These are phyloP conservation scores for Alternaria sp. DNA, from an alignment of 2,329 filamentous ascomycete species.

Conservation along the genomic window DNA sequence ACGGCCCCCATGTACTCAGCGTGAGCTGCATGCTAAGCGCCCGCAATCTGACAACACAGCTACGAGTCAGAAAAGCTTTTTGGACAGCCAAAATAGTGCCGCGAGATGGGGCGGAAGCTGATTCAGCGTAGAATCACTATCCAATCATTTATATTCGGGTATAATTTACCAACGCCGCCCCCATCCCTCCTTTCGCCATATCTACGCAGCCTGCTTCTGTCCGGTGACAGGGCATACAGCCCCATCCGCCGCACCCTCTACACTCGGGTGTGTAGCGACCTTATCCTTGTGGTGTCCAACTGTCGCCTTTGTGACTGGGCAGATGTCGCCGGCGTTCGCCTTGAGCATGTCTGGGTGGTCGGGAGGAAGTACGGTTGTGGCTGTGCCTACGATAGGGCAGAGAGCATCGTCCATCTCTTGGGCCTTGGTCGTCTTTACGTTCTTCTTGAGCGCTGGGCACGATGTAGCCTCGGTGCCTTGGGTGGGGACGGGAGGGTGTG, in stretches of 20 bases:
- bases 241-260: conserved; percentile 46
- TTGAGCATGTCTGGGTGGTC: conserved; percentile 51
- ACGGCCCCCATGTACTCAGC: neutral
- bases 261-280: conserved; percentile 50
- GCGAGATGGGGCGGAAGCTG: neutral
- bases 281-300: conserved; percentile 53
- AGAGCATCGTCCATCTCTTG: conserved; percentile 52
- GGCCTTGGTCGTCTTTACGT: conserved; percentile 43
- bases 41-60: neutral
- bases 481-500: conserved; percentile 49
- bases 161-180: neutral
- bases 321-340: conserved; percentile 49
- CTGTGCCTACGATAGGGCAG: conserved; percentile 54
- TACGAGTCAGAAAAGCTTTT: fast-evolving
- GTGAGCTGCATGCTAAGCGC: neutral
- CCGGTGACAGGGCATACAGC: conserved; percentile 54
- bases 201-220: conserved; percentile 30
- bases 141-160: neutral
- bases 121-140: neutral
- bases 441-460: conserved; percentile 52
- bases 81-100: neutral
- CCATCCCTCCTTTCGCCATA: neutral
- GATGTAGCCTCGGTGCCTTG: conserved; percentile 40
- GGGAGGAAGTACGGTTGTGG: conserved; percentile 51
- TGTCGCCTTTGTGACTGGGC: conserved; percentile 54